Percentiles rank a stretch among this genome's conserved stretches.
phyloP scores from a whole-genome alignment of 2,329 filamentous ascomycete species.

The Orbilia javanica region DNA sequence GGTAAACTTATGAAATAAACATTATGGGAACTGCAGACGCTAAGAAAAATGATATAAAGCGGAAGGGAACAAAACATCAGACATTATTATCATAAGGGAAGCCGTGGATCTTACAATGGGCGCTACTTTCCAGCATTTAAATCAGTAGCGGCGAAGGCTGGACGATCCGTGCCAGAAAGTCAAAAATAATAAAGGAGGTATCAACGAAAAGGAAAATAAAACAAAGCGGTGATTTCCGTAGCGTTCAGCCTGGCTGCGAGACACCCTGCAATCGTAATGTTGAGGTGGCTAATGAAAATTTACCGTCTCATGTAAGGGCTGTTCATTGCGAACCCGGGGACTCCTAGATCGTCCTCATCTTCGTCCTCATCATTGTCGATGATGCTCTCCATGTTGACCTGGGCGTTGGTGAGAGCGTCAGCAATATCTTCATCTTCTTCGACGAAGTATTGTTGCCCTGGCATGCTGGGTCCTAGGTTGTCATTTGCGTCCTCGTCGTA shows the following conservation, averaged over 20 bases:
- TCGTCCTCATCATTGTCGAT: slow-evolving; percentile 59
- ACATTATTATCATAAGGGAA: slow-evolving; percentile 6
- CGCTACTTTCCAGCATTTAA: slow-evolving; percentile 16
- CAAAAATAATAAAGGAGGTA: slow-evolving; percentile 47
- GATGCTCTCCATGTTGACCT: slow-evolving; percentile 58
- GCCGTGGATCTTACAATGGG: background rate
- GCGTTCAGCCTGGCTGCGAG: background rate
- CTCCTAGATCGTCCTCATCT: slow-evolving; percentile 60
- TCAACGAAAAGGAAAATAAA: slow-evolving; percentile 44
- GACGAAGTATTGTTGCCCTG: slow-evolving; percentile 59
- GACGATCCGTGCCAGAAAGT: background rate
- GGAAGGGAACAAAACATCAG: background rate
- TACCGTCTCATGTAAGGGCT: slow-evolving; percentile 51
- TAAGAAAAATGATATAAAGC: background rate
- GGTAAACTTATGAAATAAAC: too few relatives aligned
- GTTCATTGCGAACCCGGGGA: slow-evolving; percentile 49
- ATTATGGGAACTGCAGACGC: background rate
- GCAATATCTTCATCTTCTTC: slow-evolving; percentile 59
- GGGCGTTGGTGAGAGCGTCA: slow-evolving; percentile 28
- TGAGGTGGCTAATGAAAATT: background rate
- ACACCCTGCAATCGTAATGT: background rate
- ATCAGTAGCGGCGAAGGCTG: background rate
- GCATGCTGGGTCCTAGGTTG: slow-evolving; percentile 22
- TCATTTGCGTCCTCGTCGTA: slow-evolving; percentile 54
- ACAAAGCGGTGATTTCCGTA: background rate